phyloP scores from a whole-genome alignment of 192 early-diverging fungal genomes.

The Backusella morwellensis region DNA sequence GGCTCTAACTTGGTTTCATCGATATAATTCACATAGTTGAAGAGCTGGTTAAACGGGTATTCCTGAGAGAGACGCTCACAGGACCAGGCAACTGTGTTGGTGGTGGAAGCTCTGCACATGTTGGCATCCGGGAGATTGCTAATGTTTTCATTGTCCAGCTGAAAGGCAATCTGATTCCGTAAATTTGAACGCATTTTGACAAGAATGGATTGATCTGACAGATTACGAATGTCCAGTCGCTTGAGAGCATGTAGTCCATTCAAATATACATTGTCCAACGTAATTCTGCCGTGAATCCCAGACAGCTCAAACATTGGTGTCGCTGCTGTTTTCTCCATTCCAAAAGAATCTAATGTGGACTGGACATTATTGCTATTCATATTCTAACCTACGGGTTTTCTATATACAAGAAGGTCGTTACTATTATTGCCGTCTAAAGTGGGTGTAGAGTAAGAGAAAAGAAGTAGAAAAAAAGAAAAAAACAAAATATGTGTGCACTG shows the following conservation, averaged over 20 bases:
- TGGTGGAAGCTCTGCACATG: slow-evolving; percentile 21
- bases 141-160: slow-evolving; percentile 81
- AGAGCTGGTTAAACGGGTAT: slow-evolving; percentile 84
- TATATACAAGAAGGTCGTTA: background rate
- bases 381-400: slow-evolving; percentile 1
- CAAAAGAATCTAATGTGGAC: slow-evolving; percentile 9
- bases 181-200: slow-evolving; percentile 82
- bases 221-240: slow-evolving; percentile 70
- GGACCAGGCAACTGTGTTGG: slow-evolving; percentile 61
- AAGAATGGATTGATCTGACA: slow-evolving; percentile 50
- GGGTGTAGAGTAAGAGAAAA: background rate
- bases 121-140: slow-evolving; percentile 47
- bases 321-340: slow-evolving; percentile 10
- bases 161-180: slow-evolving; percentile 78
- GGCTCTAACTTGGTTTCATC: slow-evolving; percentile 66
- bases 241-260: slow-evolving; percentile 81
- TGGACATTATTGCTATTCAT: slow-evolving; percentile 7
- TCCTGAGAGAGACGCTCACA: slow-evolving; percentile 50
- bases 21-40: slow-evolving; percentile 89
- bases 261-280: slow-evolving; percentile 77
- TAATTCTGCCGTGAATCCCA: slow-evolving; percentile 55
- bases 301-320: slow-evolving; percentile 50
- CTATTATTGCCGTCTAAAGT: slow-evolving; percentile 7
- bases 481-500: slow-evolving; percentile 3
- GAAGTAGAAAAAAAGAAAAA: background rate